phyloP scores from a whole-genome alignment of 768 basidiomycete genomes.

The Mycena pura region DNA sequence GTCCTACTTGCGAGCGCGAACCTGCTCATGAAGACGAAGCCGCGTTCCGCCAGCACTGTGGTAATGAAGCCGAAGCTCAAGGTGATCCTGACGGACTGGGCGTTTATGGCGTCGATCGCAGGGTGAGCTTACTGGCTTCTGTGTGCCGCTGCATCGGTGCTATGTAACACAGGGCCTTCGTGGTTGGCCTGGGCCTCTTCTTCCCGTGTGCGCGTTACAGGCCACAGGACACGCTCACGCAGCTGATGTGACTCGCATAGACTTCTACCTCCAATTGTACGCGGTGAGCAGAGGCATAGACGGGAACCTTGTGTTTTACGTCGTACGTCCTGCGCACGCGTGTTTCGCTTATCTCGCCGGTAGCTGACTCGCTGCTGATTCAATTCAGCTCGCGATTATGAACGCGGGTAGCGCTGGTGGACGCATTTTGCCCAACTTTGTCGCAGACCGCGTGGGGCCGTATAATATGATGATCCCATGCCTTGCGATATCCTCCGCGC shows the following conservation, averaged over 20 bases:
- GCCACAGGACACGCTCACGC: too few species aligned
- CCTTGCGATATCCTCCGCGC: constrained; percentile 8
- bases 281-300: constrained; percentile 12
- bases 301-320: constrained; percentile 13
- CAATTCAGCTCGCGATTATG: constrained; percentile 15
- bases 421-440: constrained; percentile 17
- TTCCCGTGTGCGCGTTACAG: constrained; percentile 9
- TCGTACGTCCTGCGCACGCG: constrained; percentile 6
- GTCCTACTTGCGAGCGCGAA: constrained; percentile 8
- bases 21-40: constrained; percentile 14
- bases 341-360: not conserved
- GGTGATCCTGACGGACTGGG: constrained; percentile 20
- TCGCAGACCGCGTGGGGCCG: constrained; percentile 22
- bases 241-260: not conserved
- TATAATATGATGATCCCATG: constrained; percentile 21
- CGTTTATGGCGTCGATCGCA: constrained; percentile 21
- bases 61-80: constrained; percentile 14
- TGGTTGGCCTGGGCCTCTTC: constrained; percentile 22
- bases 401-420: constrained; percentile 17
- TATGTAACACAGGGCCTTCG: constrained; percentile 16
- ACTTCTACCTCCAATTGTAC: constrained; percentile 20
- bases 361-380: not conserved
- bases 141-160: not conserved
- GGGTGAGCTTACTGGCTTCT: constrained; percentile 9
- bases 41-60: constrained; percentile 1